A percentile compares a stretch with the other conserved stretches of the same genome.
These are phyloP conservation scores for Penicillium sp. DNA, from an alignment of 2,329 filamentous ascomycete genomes.

Conservation along the genomic window DNA sequence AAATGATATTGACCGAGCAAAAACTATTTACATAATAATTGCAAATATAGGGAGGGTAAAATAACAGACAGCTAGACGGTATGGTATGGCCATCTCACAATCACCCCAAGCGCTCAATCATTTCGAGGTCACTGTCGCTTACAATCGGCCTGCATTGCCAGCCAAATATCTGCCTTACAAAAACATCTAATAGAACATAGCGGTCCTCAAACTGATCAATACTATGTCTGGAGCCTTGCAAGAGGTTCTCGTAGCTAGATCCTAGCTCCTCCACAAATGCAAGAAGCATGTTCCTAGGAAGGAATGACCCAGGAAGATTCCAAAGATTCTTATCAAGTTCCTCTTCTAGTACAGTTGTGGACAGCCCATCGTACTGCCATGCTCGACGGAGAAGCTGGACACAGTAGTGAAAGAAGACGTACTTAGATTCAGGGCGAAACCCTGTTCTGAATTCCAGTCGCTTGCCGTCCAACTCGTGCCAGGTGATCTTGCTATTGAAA, in stretches of 20 bases:
- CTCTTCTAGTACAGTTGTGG: background rate
- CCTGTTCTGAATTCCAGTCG: background rate
- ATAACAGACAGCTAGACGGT: no score
- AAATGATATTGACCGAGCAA: no score
- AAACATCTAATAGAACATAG: background rate
- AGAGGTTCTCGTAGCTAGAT: background rate
- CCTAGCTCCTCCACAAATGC: slow-evolving; percentile 2
- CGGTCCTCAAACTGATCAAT: background rate
- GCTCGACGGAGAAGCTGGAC: background rate
- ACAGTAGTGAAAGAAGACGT: background rate
- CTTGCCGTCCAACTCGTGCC: background rate
- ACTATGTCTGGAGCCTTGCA: background rate
- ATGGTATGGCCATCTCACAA: no score
- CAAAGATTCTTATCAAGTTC: background rate
- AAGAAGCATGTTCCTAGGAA: slow-evolving; percentile 4
- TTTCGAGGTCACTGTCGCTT: background rate
- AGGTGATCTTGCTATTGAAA: background rate
- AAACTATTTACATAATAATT: no score
- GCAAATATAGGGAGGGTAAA: no score
- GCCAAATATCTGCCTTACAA: background rate
- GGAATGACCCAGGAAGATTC: background rate
- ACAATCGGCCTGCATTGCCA: background rate
- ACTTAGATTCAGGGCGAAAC: background rate
- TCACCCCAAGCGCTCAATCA: background rate
- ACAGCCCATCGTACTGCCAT: background rate